Evolutionary conservation across 2,329 filamentous ascomycete species (phyloP).

Genomic region (Rhexocercosporidium sp.): DNA sequence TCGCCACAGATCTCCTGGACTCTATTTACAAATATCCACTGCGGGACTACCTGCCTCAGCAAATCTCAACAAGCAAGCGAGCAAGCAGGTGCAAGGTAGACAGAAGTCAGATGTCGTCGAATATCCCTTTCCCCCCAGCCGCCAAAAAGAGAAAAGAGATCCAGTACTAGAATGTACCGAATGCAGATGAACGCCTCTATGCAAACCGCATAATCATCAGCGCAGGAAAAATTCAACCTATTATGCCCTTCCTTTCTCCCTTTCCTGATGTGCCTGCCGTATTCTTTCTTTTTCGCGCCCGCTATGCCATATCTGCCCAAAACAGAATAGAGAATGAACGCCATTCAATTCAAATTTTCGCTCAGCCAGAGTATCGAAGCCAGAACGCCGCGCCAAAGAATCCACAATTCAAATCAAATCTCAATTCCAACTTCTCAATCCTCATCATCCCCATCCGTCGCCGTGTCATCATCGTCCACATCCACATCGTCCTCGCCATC

Average conservation of each 20-base stretch:
- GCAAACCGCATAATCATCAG: conserved; percentile 1
- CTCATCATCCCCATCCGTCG: conserved; percentile 36
- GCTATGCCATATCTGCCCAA: conserved; percentile 16
- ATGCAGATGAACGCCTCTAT: conserved; percentile 13
- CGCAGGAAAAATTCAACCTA: neutral
- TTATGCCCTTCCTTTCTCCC: neutral
- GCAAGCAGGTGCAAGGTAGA: no score
- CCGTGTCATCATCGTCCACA: conserved; percentile 32
- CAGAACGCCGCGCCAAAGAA: conserved; percentile 12
- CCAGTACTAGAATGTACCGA: conserved; percentile 18
- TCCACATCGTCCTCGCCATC: conserved; percentile 32
- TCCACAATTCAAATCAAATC: neutral
- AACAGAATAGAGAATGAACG: neutral
- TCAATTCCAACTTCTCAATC: conserved; percentile 15
- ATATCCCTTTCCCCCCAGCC: neutral
- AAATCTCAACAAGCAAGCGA: neutral
- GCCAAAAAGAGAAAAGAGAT: neutral
- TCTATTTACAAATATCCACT: neutral
- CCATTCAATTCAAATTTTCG: neutral
- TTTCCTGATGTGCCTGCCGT: neutral
- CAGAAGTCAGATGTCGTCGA: neutral
- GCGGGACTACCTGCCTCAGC: neutral
- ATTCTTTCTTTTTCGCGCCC: conserved; percentile 16
- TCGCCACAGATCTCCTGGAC: neutral
- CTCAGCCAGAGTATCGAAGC: conserved; percentile 6